Conservation (phyloP, 768 basidiomycete species). For the Amanita pseudoporphyria region DNA sequence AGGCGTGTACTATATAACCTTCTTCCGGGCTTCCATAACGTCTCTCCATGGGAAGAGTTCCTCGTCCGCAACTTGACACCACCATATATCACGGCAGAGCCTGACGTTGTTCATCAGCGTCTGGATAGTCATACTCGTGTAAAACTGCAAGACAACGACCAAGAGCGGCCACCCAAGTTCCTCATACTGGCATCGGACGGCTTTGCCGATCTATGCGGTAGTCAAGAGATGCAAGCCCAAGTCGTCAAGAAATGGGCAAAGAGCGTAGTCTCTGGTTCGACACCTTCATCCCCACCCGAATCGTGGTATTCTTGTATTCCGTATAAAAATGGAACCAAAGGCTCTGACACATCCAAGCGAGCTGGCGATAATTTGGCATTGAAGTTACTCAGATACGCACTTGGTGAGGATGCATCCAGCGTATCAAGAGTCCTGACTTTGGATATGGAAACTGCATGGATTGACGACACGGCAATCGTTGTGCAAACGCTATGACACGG, state of each 20-base stretch:
- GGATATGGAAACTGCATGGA: constrained; percentile 56
- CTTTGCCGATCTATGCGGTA: constrained; percentile 47
- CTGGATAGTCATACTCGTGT: constrained; percentile 22
- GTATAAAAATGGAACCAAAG: constrained; percentile 2
- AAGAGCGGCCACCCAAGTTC: constrained; percentile 30
- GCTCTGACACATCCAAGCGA: constrained; percentile 6
- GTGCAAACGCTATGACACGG: constrained; percentile 43
- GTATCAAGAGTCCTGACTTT: constrained; percentile 54
- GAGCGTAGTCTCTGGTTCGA: constrained; percentile 24
- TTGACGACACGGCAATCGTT: constrained; percentile 60
- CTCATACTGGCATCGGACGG: constrained; percentile 62
- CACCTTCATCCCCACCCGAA: constrained; percentile 10
- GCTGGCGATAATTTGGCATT: constrained; percentile 40
- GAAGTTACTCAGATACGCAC: constrained; percentile 41
- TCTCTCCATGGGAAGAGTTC: constrained; percentile 58
- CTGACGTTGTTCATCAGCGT: constrained; percentile 52
- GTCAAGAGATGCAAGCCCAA: constrained; percentile 31
- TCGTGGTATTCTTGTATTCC: constrained; percentile 13
- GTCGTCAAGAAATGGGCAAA: constrained; percentile 47
- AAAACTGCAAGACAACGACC: not conserved
- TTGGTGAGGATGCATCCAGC: constrained; percentile 42
- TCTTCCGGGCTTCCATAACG: constrained; percentile 51
- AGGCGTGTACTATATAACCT: constrained; percentile 58
- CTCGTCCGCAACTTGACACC: constrained; percentile 52
- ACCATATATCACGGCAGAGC: constrained; percentile 54